These are phyloP conservation scores for Zoysia pacifica DNA, from an alignment of 176 grass and related monocot genomes.

Conservation along the genomic window DNA sequence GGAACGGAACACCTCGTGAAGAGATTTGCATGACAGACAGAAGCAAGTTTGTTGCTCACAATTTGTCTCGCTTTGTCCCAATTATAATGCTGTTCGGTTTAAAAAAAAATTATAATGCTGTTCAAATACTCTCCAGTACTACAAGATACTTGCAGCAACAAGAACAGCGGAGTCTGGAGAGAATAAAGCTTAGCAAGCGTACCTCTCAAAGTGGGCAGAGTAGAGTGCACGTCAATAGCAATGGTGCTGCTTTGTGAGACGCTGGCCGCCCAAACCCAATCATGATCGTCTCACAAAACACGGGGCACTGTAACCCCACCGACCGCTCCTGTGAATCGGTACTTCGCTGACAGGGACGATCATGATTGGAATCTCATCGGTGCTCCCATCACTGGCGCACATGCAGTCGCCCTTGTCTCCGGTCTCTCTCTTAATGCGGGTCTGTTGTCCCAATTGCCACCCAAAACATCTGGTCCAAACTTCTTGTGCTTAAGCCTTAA, in stretches of 20 bases:
- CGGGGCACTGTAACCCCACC: neutral
- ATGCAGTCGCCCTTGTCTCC: neutral
- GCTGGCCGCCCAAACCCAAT: neutral
- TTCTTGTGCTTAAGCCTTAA: neutral
- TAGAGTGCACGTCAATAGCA: neutral
- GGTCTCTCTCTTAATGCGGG: neutral
- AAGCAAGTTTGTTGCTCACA: neutral
- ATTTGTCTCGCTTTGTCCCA: neutral
- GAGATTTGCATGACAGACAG: too few species aligned
- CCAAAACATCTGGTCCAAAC: neutral
- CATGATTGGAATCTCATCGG: neutral
- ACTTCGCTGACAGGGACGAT: neutral
- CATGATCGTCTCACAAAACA: neutral
- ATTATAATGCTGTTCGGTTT: too few species aligned
- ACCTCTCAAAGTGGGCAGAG: neutral
- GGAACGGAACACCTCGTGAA: too few species aligned
- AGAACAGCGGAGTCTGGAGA: neutral
- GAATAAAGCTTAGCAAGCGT: neutral
- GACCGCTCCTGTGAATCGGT: neutral
- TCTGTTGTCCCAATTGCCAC: neutral
- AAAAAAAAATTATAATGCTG: too few species aligned
- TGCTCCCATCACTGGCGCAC: neutral
- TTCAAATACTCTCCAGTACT: neutral
- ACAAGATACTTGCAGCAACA: too few species aligned
- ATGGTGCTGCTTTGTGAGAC: neutral